Base-by-base conservation (phyloP, 345 rosid genomes). In the Erucastrum elatum region DNA sequence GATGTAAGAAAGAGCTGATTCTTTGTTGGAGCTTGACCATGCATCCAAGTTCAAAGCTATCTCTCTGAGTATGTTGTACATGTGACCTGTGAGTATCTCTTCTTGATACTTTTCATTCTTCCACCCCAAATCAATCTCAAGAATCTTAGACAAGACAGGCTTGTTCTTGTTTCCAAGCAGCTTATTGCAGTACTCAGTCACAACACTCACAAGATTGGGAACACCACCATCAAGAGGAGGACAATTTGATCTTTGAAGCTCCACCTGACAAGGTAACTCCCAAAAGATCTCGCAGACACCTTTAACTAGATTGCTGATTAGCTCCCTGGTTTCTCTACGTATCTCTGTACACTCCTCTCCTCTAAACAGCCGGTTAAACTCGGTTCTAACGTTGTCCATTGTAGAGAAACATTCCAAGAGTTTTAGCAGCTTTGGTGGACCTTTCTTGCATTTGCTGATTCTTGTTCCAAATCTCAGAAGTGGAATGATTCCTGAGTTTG, bases 211-310 rank as follows among this genome's bases (percentile, higher is more conserved):
- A 13, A 94, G 90, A 61, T 71, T 82, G 0, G 97, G 98, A 29
- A 94, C 82, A 41, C 85, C 79, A 0, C 87, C 88, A 26, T 92
- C 87, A 60, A 74, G 71, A 5, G 87, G 90, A 26, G 97, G 92
- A 21, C 72, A 49, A 10, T 68, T 83, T 70, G 69, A 74, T 85
- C 97, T 87, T 21, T 91, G 94, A 49, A 81, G 79, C 85, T 87
- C 83, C 34, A 92, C 94, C 34, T 92, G 95, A 34, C 41, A 62
- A 27, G 94, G 85, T 26, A 92, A 82, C 81, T 91, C 95, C 88
- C 85, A 87, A 84, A 92, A 94, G 68, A 94, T 86, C 35, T 88
- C 91, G 51, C 86, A 75, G 2, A 83, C 88, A 7, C 93, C 90
- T 11, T 77, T 72, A 21, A 94, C 88, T 4, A 91, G 90, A 64